These are phyloP conservation scores for Penstemon newberryi DNA, from an alignment of 257 asterid genomes.

Conservation along the genomic window DNA sequence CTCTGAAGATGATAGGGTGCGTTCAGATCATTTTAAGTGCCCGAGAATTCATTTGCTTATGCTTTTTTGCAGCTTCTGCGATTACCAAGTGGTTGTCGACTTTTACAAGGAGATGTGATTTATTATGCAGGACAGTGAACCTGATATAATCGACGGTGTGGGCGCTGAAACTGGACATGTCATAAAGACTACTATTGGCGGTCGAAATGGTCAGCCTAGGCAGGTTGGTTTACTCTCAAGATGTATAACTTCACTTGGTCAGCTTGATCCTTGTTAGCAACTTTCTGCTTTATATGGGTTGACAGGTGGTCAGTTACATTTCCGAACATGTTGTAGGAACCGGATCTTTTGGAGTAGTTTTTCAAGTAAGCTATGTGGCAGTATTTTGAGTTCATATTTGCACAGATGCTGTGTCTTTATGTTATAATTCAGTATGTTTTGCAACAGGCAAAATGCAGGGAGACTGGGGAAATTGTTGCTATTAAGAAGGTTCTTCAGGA, in stretches of 20 bases:
- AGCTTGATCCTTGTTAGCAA: constrained; percentile 24
- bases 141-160: constrained; percentile 87
- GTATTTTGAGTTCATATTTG: constrained; percentile 15
- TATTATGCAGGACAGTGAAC: constrained; percentile 87
- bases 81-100: constrained; percentile 8
- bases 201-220: constrained; percentile 90
- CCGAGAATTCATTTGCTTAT: background rate
- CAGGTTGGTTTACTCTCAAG: constrained; percentile 56
- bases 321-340: constrained; percentile 98
- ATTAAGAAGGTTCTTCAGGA: constrained; percentile 98
- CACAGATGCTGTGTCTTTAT: constrained; percentile 19
- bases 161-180: constrained; percentile 97
- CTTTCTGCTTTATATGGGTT: constrained; percentile 32
- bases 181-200: constrained; percentile 80
- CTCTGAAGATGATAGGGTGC: constrained; percentile 79
- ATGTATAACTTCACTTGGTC: constrained; percentile 32
- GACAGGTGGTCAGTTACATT: constrained; percentile 83
- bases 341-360: constrained; percentile 96
- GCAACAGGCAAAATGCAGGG: constrained; percentile 90
- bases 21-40: constrained; percentile 29
- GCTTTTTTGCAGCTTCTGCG: constrained; percentile 9
- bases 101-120: constrained; percentile 14
- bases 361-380: constrained; percentile 60
- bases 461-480: constrained; percentile 94
- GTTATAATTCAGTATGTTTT: constrained; percentile 27